Evolutionary conservation across 2,329 filamentous ascomycete species (phyloP), one percentile per base, ranked within the genome.

Genomic region (Fusarium setosum): DNA sequence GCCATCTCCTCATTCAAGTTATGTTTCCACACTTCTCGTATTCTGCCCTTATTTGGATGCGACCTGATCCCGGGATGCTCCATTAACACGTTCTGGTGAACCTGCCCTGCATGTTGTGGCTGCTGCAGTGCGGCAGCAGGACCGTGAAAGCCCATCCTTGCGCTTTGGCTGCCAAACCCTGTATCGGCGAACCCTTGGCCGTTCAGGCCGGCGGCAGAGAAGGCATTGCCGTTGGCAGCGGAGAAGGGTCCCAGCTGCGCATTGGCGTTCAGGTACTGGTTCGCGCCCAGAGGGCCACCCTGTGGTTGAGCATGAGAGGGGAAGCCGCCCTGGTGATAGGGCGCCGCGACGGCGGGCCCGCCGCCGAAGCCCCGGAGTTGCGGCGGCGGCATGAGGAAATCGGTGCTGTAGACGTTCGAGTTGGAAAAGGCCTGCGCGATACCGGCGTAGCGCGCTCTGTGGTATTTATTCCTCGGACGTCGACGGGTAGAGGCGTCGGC

Each of bases 1-100:
- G 88, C 90, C 91, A 99, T 96, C 81, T 99, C 96, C 74, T 96
- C 92, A 23, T 92, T 88, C 65, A 98, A 81, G 73, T 98, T 98
- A 71, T 93, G 88, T 76, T 91, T 92, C 96, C 96, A 99, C 35
- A 99, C 96, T 73, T 99, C 95, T 67, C 94, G 88, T 90, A 98
- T 98, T 76, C 94, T 86, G 63, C 90, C 88, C 73, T 93, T 93
- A 34, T 93, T 93, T 17, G 86, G 86, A 61, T 87, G 84, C 40
- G 75, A 49, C 59, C 77, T 75, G 70, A 78, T 74, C 31, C 73
- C 81, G 59, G 75, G 76, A 65, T 80, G 81, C 67, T 81, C 84
- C 77, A 77, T 76, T 53, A 81, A 72, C 8, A 75, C 72, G 35
- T 74, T 76, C 62, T 80, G 78, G 67, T 80, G 78, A 55, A 75